Base-by-base conservation (phyloP, 805 yeast species). In the Candida sithepensis region DNA sequence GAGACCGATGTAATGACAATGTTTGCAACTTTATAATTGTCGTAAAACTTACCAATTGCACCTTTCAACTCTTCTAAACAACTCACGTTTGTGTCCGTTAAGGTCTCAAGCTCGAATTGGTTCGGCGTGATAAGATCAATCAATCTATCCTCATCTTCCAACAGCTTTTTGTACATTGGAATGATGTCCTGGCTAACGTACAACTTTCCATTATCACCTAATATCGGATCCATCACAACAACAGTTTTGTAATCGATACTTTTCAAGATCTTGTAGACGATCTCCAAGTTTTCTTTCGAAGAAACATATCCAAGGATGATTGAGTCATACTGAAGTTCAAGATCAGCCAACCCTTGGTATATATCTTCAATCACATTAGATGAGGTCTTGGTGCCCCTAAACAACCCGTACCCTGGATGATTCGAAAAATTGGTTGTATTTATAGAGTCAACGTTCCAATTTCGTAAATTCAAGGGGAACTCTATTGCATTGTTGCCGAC, bases 401-500 rank as follows among this genome's bases (percentile, higher is more conserved):
- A 81, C 12, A 64, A 52, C 0, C 86, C 88, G 65, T 89, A 89
- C 1, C 96, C 98, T 2, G 97, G 92, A 67, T 92, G 97, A 58
- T 92, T 90, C 1, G 96, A 88, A 57, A 84, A 82, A 59, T 88
- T 87, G 19, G 91, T 96, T 1, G 96, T 88, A 66, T 92, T 88
- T 46, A 94, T 72, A 20, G 82, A 82, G 63, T 92, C 97, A 9
- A 91, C 96, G 61, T 94, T 92, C 97, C 97, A 92, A 0, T 94
- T 95, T 40, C 79, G 73, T 38, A 81, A 71, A 61, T 92, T 97
- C 20, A 92, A 68, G 0, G 98, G 97, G 61, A 94, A 87, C 2
- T 92, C 86, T 0, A 94, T 88, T 0, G 97, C 96, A 48, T 83
- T 78, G 64, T 90, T 90, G 1, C 99, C 99, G 2, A 94, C 99